Base-by-base conservation (phyloP, 129 eudicot species). In the Centella asiatica region DNA sequence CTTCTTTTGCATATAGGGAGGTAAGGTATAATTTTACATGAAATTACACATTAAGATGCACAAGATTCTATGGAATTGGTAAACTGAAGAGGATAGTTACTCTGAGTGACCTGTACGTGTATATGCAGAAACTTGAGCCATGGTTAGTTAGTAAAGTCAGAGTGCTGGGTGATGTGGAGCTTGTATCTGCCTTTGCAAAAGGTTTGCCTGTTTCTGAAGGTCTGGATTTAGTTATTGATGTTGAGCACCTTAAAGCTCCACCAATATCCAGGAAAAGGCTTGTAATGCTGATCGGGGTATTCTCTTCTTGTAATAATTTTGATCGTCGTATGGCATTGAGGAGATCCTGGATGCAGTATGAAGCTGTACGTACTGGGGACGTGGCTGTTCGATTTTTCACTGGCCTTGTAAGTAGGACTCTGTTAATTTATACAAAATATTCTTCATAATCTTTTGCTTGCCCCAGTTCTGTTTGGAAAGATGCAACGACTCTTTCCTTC, bases 241-340 rank as follows among this genome's bases (percentile, higher is more conserved):
- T 77, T 51, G 81, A 74, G 57, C 68, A 72, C 67, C 84, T 88
- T 51, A 81, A 72, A 74, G 94, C 96, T 76, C 77, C 85, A 67
- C 52, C 63, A 12, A 57, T 79, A 69, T 51, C 84, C 32, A 81
- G 75, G 20, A 79, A 81, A 68, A 79, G 80, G 69, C 87, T 88
- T 61, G 65, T 65, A 60, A 42, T 88, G 66, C 64, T 88, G 31
- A 79, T 88, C 9, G 96, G 96, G 52, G 86, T 88, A 74, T 88
- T 84, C 77, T 84, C 98, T 24, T 77, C 94, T 19, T 95, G 84
- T 26, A 92, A 92, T 79, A 92, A 92, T 40, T 92, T 92, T 69
- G 87, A 82, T 75, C 78, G 98, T 5, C 89, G 98, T 22, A 87
- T 92, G 98, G 95, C 98, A n/a, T 66, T 92, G 53, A 79, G 98